These are phyloP conservation scores for Pseudogymnoascus sp. DNA, from an alignment of 2,329 filamentous ascomycete genomes.

Conservation along the genomic window DNA sequence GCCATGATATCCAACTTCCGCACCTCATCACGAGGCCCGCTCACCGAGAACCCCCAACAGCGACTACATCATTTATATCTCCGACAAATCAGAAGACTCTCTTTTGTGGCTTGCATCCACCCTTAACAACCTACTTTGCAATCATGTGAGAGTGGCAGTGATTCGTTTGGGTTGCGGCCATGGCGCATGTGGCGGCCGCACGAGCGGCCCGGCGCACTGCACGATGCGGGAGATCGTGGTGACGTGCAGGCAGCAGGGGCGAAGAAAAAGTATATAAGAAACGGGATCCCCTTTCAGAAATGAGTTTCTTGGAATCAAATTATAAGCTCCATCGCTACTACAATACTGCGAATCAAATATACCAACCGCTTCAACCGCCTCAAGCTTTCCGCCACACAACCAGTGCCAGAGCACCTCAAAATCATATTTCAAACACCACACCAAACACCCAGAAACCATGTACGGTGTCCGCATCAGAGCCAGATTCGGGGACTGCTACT, in stretches of 20 bases:
- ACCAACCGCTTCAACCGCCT: neutral
- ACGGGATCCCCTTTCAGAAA: neutral
- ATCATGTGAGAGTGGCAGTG: constrained; percentile 4
- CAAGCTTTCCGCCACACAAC: neutral
- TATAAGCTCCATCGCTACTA: neutral
- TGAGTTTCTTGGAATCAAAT: neutral
- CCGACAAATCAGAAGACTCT: neutral
- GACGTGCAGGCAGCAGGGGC: constrained; percentile 1
- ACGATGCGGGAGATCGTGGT: neutral
- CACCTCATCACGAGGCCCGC: neutral
- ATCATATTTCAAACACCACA: neutral
- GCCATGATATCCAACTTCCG: neutral
- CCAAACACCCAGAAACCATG: neutral
- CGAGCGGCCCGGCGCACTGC: constrained; percentile 3
- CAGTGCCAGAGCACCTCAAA: neutral
- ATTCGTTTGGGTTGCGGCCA: neutral
- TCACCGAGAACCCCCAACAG: neutral
- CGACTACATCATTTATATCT: neutral
- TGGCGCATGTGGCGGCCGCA: neutral
- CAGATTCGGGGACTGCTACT: neutral
- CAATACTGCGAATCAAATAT: neutral
- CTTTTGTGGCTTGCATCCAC: neutral
- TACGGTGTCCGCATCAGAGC: neutral
- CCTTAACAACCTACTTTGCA: neutral
- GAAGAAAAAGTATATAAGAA: neutral